Evolutionary conservation across 176 grass and related monocot species (phyloP).

Genomic region (Leersia perrieri): DNA sequence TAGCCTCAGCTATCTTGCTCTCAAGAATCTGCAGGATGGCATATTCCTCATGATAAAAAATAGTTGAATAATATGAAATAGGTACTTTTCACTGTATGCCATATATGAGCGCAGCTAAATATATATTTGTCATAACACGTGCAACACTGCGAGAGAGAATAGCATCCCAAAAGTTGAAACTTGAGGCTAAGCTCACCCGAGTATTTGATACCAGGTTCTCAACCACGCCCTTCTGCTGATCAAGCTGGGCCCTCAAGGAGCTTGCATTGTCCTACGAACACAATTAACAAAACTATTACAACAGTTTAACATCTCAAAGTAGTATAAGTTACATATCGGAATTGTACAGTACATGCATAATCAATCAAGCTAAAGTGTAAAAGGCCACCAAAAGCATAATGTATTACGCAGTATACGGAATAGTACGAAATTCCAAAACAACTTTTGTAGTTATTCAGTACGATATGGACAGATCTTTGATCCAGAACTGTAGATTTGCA

Average conservation of each 20-base stretch:
- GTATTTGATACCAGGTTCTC: conserved; percentile 96
- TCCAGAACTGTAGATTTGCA: conserved; percentile 8
- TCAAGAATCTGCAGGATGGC: conserved; percentile 74
- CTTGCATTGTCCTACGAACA: conserved; percentile 88
- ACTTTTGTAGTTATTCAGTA: conserved; percentile 4
- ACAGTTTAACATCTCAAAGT: conserved; percentile 24
- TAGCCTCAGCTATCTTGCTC: conserved; percentile 97
- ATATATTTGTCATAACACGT: neutral
- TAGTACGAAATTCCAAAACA: neutral
- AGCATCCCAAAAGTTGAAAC: neutral
- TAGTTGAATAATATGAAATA: neutral
- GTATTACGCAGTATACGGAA: neutral
- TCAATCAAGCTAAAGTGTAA: neutral
- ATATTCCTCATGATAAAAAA: conserved; percentile 12
- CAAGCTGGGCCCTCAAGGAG: conserved; percentile 83
- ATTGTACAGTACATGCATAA: neutral
- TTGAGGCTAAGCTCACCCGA: conserved; percentile 46
- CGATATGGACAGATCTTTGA: neutral
- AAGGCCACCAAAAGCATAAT: neutral
- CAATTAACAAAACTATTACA: conserved; percentile 3
- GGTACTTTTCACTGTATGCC: neutral
- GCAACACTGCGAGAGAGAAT: conserved; percentile 5
- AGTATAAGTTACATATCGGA: neutral
- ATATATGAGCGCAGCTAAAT: neutral
- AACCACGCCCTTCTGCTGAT: conserved; percentile 89